Evolutionary conservation across 2,329 filamentous ascomycete genomes (phyloP), one percentile per base, ranked within the genome.

Genomic region (Aspergillus fijiensis): DNA sequence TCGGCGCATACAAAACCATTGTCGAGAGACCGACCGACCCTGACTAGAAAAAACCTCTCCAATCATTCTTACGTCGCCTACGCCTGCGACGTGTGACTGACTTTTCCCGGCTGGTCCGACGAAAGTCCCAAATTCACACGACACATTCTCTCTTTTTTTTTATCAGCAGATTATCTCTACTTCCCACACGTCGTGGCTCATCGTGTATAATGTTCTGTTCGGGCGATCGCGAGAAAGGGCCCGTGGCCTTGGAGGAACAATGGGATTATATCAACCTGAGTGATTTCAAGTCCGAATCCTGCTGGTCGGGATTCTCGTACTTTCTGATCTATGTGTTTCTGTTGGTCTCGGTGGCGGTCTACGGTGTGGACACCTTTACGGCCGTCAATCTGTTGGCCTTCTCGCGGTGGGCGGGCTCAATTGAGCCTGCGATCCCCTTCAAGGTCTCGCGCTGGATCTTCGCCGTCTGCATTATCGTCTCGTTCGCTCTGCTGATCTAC

Each of bases 381-480:
- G 93, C 93, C 63, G 85, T 97, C 78, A 96, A 96, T 64, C 82
- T 99, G 47, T 84, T 99, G 54, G 90, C 85, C 58, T 97, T 96
- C 79, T 87, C 96, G 78, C 87, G 87, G 61, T 98, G 93, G 93
- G 91, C 91, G 1, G 91, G 90, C 56, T 84, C 91, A 66, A 89
- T 98, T 67, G 79, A 91, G 67, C 92, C 92, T 1, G 84, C 85
- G 47, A 89, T 98, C 65, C 85, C 87, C 3, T 87, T 96, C 70
- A 80, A 86, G 52, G 85, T 94, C 57, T 90, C 92, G 12, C 96
- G 95, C 79, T 97, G 93, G 92, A 93, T 99, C 74, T 99, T 98
- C 74, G 89, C 91, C 29, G 85, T 87, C 58, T 96, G 93, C 74
- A 98, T 99, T 72, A 89, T 98, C 64, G 82, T 95, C 39, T 98